Percentiles rank a stretch among this genome's conserved stretches.
phyloP scores from a whole-genome alignment of 2,329 filamentous ascomycete species.

The Paecilomyces sp. region DNA sequence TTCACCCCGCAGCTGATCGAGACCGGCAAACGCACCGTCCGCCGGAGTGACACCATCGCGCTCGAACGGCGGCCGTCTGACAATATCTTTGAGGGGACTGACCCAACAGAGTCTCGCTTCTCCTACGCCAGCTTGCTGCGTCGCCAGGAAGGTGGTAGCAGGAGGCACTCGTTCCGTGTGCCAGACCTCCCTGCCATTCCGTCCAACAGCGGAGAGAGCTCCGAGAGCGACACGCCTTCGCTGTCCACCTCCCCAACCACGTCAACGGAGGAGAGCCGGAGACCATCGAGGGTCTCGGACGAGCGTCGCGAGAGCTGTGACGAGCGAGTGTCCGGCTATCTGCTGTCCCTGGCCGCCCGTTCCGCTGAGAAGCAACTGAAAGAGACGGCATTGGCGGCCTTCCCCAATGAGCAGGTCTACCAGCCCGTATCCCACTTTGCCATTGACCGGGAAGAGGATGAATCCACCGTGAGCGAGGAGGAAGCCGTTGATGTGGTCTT shows the following conservation, averaged over 20 bases:
- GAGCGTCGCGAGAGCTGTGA: constrained; percentile 56
- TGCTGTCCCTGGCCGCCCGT: constrained; percentile 71
- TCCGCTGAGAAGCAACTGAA: constrained; percentile 74
- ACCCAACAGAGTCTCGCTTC: constrained; percentile 33
- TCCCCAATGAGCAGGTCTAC: constrained; percentile 42
- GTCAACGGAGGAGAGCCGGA: constrained; percentile 25
- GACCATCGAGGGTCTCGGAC: constrained; percentile 17
- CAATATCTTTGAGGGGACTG: constrained; percentile 1
- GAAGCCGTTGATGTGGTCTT: constrained; percentile 17
- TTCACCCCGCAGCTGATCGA: constrained; percentile 79
- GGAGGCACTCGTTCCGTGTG: constrained; percentile 53
- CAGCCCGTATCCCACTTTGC: constrained; percentile 42
- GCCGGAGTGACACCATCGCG: constrained; percentile 56
- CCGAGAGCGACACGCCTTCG: constrained; percentile 34
- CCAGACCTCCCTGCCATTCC: constrained; percentile 56
- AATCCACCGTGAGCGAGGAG: constrained; percentile 20
- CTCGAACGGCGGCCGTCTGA: constrained; percentile 45
- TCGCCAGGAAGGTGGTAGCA: constrained; percentile 21
- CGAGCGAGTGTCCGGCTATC: constrained; percentile 66
- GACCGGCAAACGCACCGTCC: constrained; percentile 65
- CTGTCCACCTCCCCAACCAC: constrained; percentile 29
- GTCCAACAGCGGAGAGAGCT: constrained; percentile 51
- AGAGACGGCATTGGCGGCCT: constrained; percentile 50
- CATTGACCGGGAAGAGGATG: constrained; percentile 33
- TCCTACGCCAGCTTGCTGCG: constrained; percentile 37